Evolutionary conservation across 2,329 filamentous ascomycete species (phyloP), one percentile per base, ranked within the genome.

Genomic region (Calonectria pteridis): DNA sequence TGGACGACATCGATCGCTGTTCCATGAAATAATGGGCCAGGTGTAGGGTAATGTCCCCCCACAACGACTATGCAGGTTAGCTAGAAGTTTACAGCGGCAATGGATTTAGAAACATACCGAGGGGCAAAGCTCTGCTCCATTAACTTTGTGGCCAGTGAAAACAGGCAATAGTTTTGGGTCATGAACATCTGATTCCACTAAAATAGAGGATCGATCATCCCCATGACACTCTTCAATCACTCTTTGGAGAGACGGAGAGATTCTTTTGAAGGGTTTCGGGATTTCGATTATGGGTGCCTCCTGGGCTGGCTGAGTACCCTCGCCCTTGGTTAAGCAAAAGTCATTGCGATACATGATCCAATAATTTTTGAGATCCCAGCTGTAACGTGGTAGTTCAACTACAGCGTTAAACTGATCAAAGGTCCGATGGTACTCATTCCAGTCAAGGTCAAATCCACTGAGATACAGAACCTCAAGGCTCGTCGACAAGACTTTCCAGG

Each of bases 341-440:
- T 95, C 92, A 74, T 94, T 93, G 75, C 88, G 84, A 80, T 91
- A 92, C 78, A 88, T 87, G 51, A 91, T 86, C 90, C 90, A 92
- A 81, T 95, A 95, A 76, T 91, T 93, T 87, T 94, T 94, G 78
- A 91, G 87, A 78, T 95, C 92, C 84, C 93, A 96, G 0, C 88
- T 88, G 81, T 95, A 96, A 1, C 89, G 89, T 0, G 94, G 94
- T 0, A 95, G 85, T 7, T 90, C 86, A 7, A 94, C 84, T 13
- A 95, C 86, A 4, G 83, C 83, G 4, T 85, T 82, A 16, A 82
- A 84, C 0, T 77, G 69, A 26, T 80, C 78, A 75, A 89, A 89
- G 73, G 87, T 85, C 68, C 89, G 85, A 76, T 94, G 91, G 80
- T 90, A 94, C 83, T 95, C 93, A 73, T 92, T 94, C 87, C 72